Percentiles rank a stretch among this genome's conserved stretches.
These are phyloP conservation scores for Fomitopsis schrenkii DNA, from an alignment of 1,284 basidiomycete genomes.

Conservation along the genomic window DNA sequence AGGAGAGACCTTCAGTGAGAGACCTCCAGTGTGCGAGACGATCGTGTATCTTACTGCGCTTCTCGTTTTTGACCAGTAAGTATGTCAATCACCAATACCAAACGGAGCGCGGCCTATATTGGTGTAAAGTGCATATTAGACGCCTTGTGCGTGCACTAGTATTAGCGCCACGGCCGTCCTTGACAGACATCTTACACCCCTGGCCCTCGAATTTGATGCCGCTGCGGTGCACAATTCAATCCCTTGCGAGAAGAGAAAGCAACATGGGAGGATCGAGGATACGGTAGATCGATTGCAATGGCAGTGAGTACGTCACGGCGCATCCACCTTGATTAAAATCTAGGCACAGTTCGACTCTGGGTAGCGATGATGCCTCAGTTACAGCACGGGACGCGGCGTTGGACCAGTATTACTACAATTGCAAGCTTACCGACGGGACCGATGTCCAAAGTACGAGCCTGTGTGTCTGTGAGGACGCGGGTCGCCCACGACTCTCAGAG, in stretches of 20 bases:
- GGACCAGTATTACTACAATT: neutral
- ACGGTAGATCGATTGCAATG: neutral
- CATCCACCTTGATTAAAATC: neutral
- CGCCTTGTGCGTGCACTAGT: neutral
- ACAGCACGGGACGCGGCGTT: neutral
- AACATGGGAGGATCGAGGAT: neutral
- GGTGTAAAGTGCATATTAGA: neutral
- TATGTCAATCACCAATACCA: neutral
- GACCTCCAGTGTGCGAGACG: too few species aligned
- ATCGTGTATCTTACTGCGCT: neutral
- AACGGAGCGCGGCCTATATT: neutral
- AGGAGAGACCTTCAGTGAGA: too few species aligned
- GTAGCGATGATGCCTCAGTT: neutral
- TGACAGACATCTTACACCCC: neutral
- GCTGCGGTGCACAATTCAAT: neutral
- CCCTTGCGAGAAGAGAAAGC: neutral
- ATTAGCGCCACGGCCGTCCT: neutral
- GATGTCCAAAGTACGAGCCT: neutral
- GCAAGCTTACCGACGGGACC: neutral
- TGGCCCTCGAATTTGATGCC: neutral
- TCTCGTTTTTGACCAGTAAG: neutral
- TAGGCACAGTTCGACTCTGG: neutral
- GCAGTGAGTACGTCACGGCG: neutral
- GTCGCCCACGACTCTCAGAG: slow-evolving; percentile 10
- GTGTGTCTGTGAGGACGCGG: neutral